Evolutionary conservation across 305 asterid genomes (phyloP).

Genomic region (Fraxinus latifolia): DNA sequence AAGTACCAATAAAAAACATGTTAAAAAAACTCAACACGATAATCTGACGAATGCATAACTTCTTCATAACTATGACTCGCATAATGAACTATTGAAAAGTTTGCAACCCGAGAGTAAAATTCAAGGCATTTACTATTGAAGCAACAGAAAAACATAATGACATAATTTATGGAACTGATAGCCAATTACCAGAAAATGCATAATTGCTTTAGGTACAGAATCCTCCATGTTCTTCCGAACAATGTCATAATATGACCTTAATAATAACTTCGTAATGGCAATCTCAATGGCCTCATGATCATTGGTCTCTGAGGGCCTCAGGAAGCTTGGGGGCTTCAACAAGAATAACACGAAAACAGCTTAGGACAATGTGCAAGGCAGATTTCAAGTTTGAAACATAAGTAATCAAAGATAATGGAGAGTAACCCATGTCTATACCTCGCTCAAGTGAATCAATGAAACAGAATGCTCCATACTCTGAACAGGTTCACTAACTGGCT

Average conservation of each 20-base stretch:
- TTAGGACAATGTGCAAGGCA: constrained; percentile 16
- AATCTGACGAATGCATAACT: neutral
- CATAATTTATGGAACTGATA: neutral
- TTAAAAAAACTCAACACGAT: neutral
- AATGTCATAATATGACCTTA: constrained; percentile 90
- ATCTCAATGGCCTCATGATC: constrained; percentile 82
- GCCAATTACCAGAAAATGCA: constrained; percentile 90
- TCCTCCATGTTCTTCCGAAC: constrained; percentile 94
- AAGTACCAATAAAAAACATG: neutral
- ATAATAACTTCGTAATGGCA: constrained; percentile 66
- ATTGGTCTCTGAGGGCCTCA: constrained; percentile 90
- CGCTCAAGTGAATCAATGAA: constrained; percentile 82
- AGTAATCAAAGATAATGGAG: neutral
- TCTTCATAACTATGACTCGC: neutral
- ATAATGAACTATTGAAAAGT: neutral
- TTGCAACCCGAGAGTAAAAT: neutral
- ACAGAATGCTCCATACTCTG: constrained; percentile 54
- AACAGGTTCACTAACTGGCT: constrained; percentile 60
- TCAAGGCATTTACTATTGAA: neutral
- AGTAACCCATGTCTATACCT: constrained; percentile 44
- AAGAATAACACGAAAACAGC: constrained; percentile 15
- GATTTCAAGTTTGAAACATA: neutral
- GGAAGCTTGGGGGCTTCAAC: constrained; percentile 77
- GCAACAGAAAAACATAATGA: neutral
- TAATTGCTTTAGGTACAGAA: constrained; percentile 84